Evolutionary conservation across 495 filamentous ascomycete genomes (phyloP).

Genomic region (Neurospora terricola): DNA sequence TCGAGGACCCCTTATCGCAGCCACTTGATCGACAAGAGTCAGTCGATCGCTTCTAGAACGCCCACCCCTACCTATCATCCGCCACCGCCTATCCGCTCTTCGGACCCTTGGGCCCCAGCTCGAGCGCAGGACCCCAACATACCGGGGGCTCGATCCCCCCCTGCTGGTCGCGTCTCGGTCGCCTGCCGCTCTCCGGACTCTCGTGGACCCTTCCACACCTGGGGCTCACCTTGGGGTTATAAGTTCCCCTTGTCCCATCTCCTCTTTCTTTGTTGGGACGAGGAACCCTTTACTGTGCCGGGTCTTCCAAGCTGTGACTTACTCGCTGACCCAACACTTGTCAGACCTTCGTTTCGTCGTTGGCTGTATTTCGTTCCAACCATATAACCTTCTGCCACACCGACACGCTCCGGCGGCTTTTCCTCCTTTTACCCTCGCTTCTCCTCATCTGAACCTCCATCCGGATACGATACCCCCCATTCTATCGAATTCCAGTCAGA

Average conservation of each 20-base stretch:
- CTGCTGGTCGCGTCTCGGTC: not conserved
- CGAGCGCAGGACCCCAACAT: not conserved
- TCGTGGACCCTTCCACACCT: constrained; percentile 1
- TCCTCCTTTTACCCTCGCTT: not conserved
- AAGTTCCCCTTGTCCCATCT: not conserved
- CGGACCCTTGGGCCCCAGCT: not conserved
- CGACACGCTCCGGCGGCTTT: not conserved
- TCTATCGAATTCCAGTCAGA: not conserved
- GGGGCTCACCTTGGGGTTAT: not conserved
- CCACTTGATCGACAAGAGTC: constrained; percentile 4
- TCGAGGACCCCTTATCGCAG: constrained; percentile 8
- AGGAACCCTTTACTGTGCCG: not conserved
- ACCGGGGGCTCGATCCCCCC: not conserved
- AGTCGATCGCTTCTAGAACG: constrained; percentile 17
- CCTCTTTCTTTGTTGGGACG: not conserved
- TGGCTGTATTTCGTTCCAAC: not conserved
- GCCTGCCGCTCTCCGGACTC: constrained; percentile 1
- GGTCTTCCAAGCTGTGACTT: not conserved
- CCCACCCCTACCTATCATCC: constrained; percentile 1
- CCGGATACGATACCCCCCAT: not conserved
- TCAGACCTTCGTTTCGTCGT: not conserved
- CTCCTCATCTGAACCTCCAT: not conserved
- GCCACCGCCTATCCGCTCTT: constrained; percentile 6
- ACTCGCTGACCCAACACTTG: not conserved
- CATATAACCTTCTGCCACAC: not conserved